Evolutionary conservation across 2,329 filamentous ascomycete species (phyloP).

Genomic region (Albophoma yamanashiensis): DNA sequence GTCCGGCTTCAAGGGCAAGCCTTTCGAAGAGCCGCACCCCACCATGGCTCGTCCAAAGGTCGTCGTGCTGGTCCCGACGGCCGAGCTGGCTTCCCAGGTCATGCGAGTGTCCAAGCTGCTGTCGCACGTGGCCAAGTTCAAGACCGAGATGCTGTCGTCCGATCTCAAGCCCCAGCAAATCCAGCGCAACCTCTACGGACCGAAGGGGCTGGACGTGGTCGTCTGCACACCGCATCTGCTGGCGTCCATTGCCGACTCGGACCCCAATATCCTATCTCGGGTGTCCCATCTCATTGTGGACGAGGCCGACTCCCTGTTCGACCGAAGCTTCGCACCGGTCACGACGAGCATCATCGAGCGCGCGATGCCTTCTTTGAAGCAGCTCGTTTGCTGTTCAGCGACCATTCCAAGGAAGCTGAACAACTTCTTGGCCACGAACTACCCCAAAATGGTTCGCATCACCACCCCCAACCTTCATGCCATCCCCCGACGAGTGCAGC

Average conservation of each 20-base stretch:
- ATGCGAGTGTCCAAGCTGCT: conserved; percentile 70
- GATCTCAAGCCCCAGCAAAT: conserved; percentile 69
- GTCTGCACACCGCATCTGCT: conserved; percentile 85
- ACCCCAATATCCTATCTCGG: conserved; percentile 86
- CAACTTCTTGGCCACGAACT: conserved; percentile 68
- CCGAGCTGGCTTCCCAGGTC: conserved; percentile 86
- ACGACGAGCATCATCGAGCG: conserved; percentile 78
- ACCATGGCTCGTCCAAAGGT: conserved; percentile 71
- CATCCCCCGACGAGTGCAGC: conserved; percentile 86
- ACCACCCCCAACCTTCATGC: conserved; percentile 94
- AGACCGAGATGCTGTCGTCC: conserved; percentile 72
- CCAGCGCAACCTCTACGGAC: conserved; percentile 71
- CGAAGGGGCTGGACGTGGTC: conserved; percentile 72
- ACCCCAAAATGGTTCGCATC: conserved; percentile 73
- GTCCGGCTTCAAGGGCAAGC: conserved; percentile 46
- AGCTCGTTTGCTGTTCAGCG: conserved; percentile 87
- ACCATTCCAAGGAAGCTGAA: conserved; percentile 90
- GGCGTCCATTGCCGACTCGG: conserved; percentile 74
- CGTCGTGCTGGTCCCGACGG: conserved; percentile 81
- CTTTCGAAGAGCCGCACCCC: conserved; percentile 58
- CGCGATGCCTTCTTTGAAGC: conserved; percentile 67
- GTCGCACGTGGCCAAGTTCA: conserved; percentile 79
- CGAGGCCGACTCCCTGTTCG: conserved; percentile 91
- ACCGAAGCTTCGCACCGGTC: conserved; percentile 79
- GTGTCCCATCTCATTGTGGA: conserved; percentile 85